Base-by-base conservation (phyloP, 2,329 filamentous ascomycete species). In the Fusarium sp. region DNA sequence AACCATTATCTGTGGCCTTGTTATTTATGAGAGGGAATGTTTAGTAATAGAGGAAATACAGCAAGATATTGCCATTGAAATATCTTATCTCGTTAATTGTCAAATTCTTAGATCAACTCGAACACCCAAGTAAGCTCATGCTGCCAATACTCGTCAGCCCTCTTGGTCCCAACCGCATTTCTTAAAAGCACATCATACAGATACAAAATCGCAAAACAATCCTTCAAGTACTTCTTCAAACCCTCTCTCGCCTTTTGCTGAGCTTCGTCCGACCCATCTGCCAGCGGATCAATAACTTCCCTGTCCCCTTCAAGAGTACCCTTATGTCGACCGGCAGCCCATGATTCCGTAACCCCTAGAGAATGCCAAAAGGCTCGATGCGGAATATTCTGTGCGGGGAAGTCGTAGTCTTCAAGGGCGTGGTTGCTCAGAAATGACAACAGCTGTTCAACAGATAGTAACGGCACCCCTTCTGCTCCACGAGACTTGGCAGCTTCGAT, bases 181-280 rank as follows among this genome's bases (percentile, higher is more conserved):
- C 38, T 38, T 15, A 66, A 11, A 14, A 68, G 18, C 2, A 56
- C 36, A 27, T 68, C 62, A 36, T 66, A 68, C 0, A 55, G 38
- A n/a, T 68, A 66, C 5, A 68, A 49, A 31, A 66, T 56, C 2
- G 54, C 65, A 66, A 68, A 68, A 1, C 49, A 66, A 4, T 62
- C 13, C 7, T 68, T 68, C 15, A 68, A 33, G 5, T 68, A 68
- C 5, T 50, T 57, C 12, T 9, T 38, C 7, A 66, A 0, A 0
- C 11, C 3, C 1, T 5, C 33, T 5, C 62, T 61, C 4, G 65
- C 38, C 8, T 38, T 39, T 3, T 12, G 2, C 6, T 66, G 42
- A 8, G 14, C 20, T 11, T 60, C 41, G 15, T 60, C 36, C 5
- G 27, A 13, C 1, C 25, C 33, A 17, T n/a, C 18, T 22, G 39